A percentile compares a stretch with the other conserved stretches of the same genome.
phyloP scores from a whole-genome alignment of 176 grass and related monocot species.

The Pontederia crassipes region DNA sequence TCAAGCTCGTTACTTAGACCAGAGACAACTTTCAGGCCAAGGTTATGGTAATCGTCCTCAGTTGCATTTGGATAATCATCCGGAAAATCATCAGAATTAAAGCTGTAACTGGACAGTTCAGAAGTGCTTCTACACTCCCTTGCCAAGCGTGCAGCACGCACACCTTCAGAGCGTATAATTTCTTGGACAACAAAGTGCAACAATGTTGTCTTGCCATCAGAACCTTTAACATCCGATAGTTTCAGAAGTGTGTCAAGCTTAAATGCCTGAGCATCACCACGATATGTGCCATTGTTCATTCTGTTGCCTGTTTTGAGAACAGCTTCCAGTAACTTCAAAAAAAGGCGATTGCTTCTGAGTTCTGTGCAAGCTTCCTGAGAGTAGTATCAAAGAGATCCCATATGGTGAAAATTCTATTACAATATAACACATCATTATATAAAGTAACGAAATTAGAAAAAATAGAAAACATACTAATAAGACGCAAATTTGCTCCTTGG shows the following conservation, averaged over 20 bases:
- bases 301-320: slow-evolving; percentile 83
- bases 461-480: no score
- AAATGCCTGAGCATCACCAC: slow-evolving; percentile 67
- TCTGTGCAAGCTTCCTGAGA: slow-evolving; percentile 62
- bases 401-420: neutral
- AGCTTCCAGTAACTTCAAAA: slow-evolving; percentile 86
- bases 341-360: slow-evolving; percentile 64
- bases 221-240: slow-evolving; percentile 68
- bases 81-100: slow-evolving; percentile 13
- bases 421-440: neutral
- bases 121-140: slow-evolving; percentile 20
- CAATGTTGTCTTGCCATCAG: slow-evolving; percentile 78
- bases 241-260: slow-evolving; percentile 89
- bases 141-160: slow-evolving; percentile 34
- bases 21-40: slow-evolving; percentile 60
- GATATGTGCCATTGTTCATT: slow-evolving; percentile 80
- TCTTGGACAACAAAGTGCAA: slow-evolving; percentile 81
- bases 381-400: neutral
- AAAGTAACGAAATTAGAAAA: no score
- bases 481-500: no score
- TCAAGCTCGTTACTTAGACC: slow-evolving; percentile 49
- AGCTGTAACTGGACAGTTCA: slow-evolving; percentile 6
- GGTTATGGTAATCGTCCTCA: slow-evolving; percentile 40
- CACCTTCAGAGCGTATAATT: slow-evolving; percentile 65
- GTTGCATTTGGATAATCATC: slow-evolving; percentile 23